phyloP scores from a whole-genome alignment of 2,329 filamentous ascomycete genomes.

The Botrytis sinoallii region DNA sequence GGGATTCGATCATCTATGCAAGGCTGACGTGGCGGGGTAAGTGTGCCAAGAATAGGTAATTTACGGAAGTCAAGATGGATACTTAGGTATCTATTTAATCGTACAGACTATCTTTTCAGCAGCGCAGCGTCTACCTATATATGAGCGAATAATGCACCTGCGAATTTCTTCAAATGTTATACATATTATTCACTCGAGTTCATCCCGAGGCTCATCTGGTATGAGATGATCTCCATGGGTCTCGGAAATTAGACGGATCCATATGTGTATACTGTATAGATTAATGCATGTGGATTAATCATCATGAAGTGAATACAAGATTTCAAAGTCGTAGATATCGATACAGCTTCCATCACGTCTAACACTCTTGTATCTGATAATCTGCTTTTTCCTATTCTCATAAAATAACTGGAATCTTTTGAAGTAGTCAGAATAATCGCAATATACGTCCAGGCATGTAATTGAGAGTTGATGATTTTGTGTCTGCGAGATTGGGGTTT shows the following conservation, averaged over 20 bases:
- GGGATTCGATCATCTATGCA: background rate
- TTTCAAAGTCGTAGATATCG: fast-evolving
- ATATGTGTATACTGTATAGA: background rate
- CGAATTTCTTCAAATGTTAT: background rate
- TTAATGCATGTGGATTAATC: background rate
- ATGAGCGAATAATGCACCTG: background rate
- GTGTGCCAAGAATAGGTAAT: background rate
- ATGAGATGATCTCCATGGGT: fast-evolving
- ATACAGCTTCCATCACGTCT: background rate
- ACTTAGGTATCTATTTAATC: background rate
- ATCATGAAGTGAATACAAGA: background rate
- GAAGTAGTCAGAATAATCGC: too few species aligned
- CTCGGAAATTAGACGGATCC: background rate
- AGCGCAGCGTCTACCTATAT: fast-evolving
- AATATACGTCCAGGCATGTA: background rate
- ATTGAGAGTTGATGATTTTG: background rate
- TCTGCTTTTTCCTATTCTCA: too few species aligned
- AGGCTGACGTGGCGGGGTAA: background rate
- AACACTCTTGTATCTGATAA: fast-evolving
- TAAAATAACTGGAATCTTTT: too few species aligned
- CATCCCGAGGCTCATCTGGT: background rate
- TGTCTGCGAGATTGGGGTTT: background rate
- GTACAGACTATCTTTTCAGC: background rate
- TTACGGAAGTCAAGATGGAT: background rate
- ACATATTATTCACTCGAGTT: background rate